Base-by-base conservation (phyloP, 495 filamentous ascomycete genomes). In the Penicillium desertorum region DNA sequence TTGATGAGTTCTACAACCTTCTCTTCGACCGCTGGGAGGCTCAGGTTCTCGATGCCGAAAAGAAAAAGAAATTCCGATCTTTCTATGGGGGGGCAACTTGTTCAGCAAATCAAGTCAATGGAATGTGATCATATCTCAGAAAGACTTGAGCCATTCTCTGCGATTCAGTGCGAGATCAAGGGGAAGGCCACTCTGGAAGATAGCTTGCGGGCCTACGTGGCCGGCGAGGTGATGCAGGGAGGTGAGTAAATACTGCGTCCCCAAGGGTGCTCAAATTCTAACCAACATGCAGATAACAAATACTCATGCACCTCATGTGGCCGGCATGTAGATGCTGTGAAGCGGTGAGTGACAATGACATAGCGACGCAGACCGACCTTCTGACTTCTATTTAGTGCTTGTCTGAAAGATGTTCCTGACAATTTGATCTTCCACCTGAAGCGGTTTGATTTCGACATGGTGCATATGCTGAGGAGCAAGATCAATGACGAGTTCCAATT, bases 341-440 rank as follows among this genome's bases (percentile, higher is more conserved):
- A 96, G 73, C 83, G 91, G 85, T 82, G 73, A 64, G 71, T 62
- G 12, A 39, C 19, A 7, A 41, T 54, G 9, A 11, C 14, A 20
- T 45, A n/a, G 29, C 29, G 17, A 42, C 8, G n/a, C 6, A 42
- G 14, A 17, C 11, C 7, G 10, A 27, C 25, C 39, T 49, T 11
- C 37, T 44, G 19, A 58, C 48, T 51, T 6, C 8, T 17, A 36
- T 44, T 37, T 55, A 86, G 89, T 62, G 88, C 92, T 11, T 98
- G 92, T 63, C 73, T 99, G 54, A 96, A 96, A 65, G 90, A 97
- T 59, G 86, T 97, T 4, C 94, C 94, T 0, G 85, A 99, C 66
- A 92, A 95, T 66, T 77, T 99, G 20, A 97, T 97, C 42, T 96
- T 97, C 71, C 92, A 94, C 65, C 76, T 99, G 45, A 99, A 99